phyloP scores from a whole-genome alignment of 139 green algal genomes.

The Diplosphaera chodatii region DNA sequence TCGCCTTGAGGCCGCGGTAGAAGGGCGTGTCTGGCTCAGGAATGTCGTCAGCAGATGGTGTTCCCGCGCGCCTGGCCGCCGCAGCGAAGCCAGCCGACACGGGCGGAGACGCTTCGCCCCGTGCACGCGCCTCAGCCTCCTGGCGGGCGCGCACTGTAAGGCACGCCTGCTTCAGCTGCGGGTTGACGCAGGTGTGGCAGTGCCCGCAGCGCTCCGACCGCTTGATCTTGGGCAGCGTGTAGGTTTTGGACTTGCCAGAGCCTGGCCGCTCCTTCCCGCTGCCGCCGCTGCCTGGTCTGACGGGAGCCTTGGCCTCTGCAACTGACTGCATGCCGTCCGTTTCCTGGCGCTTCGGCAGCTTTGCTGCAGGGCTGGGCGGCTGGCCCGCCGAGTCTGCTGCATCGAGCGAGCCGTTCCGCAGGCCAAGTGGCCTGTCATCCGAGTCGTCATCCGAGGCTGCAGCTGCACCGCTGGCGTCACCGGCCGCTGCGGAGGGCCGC shows the following conservation, averaged over 20 bases:
- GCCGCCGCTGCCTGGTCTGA: too few relatives aligned
- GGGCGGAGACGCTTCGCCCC: background rate
- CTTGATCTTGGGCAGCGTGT: background rate
- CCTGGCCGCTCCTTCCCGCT: background rate
- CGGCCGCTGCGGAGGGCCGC: too few relatives aligned
- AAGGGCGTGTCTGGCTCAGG: background rate
- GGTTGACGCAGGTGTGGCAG: slow-evolving; percentile 10
- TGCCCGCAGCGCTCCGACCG: slow-evolving; percentile 2
- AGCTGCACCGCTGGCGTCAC: background rate
- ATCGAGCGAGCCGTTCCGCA: background rate
- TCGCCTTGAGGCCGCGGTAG: background rate
- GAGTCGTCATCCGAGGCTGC: background rate
- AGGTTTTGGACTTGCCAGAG: background rate
- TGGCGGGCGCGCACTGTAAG: background rate
- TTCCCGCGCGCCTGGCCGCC: background rate
- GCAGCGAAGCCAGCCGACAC: background rate
- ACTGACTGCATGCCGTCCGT: background rate
- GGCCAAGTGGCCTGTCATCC: background rate
- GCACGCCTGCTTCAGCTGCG: slow-evolving; percentile 17
- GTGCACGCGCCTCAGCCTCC: background rate
- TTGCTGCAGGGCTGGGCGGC: background rate
- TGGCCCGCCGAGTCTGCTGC: background rate
- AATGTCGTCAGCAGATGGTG: background rate
- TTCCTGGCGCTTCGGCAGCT: background rate
- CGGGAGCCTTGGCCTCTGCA: background rate